A percentile compares a stretch with the other conserved stretches of the same genome.
Evolutionary conservation across 1,139 yeast species (phyloP).

Genomic region (Hyphopichia pseudoburtonii): DNA sequence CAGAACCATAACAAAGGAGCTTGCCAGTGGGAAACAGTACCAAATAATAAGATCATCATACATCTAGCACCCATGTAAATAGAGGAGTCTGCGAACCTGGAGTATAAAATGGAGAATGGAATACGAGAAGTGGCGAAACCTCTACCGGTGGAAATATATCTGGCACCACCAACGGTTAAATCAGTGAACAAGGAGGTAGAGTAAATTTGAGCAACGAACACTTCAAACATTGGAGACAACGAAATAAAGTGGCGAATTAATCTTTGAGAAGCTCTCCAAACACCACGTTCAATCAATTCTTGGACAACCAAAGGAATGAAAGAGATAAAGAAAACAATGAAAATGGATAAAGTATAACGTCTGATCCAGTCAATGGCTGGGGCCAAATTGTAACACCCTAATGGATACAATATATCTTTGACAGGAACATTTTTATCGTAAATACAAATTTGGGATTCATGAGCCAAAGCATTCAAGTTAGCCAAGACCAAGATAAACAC

Average conservation of each 20-base stretch:
- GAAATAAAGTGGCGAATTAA: slow-evolving; percentile 87
- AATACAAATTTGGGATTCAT: slow-evolving; percentile 82
- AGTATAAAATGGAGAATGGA: slow-evolving; percentile 91
- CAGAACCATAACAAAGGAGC: slow-evolving; percentile 98
- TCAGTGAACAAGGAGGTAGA: slow-evolving; percentile 89
- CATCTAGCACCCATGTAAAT: slow-evolving; percentile 96
- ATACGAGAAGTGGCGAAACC: slow-evolving; percentile 99
- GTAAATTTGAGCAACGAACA: slow-evolving; percentile 96
- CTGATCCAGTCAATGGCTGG: slow-evolving; percentile 97
- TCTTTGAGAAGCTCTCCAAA: slow-evolving; percentile 93
- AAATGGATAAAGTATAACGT: slow-evolving; percentile 95
- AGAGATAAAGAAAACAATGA: slow-evolving; percentile 97
- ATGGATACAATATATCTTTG: slow-evolving; percentile 80
- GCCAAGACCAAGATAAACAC: slow-evolving; percentile 88
- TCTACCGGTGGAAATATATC: slow-evolving; percentile 98
- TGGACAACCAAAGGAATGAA: slow-evolving; percentile 95
- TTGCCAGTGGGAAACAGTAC: slow-evolving; percentile 95
- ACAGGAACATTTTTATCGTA: slow-evolving; percentile 84
- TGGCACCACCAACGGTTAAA: slow-evolving; percentile 98
- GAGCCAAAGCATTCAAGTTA: slow-evolving; percentile 88
- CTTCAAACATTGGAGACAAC: slow-evolving; percentile 95
- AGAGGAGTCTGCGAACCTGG: slow-evolving; percentile 96
- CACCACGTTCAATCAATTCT: slow-evolving; percentile 96
- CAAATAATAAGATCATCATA: slow-evolving; percentile 83
- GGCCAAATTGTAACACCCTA: slow-evolving; percentile 88